These are phyloP conservation scores for Axilococcus clingmanii DNA, from an alignment of 139 green algal genomes.

Conservation along the genomic window DNA sequence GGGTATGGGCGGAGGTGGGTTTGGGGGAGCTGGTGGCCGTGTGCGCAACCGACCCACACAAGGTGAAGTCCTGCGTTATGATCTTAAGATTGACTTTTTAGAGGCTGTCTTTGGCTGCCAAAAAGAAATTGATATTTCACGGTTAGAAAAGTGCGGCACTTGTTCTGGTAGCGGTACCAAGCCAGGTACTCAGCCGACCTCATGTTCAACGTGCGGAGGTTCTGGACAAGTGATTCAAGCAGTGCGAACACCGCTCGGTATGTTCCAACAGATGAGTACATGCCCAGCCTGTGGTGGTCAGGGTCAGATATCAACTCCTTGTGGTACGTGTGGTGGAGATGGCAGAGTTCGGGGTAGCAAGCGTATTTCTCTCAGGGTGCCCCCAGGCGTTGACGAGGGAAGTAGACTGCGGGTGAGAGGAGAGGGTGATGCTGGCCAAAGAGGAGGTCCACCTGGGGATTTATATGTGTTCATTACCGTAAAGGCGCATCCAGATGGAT, in stretches of 20 bases:
- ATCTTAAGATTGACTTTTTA: conserved; percentile 78
- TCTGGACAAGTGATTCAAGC: conserved; percentile 79
- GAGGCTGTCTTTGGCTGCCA: conserved; percentile 89
- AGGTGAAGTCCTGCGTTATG: conserved; percentile 77
- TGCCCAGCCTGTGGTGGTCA: conserved; percentile 70
- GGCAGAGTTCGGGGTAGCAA: conserved; percentile 80
- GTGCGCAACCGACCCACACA: conserved; percentile 30
- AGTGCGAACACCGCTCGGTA: conserved; percentile 85
- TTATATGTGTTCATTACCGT: conserved; percentile 92
- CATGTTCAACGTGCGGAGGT: conserved; percentile 80
- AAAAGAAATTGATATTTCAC: conserved; percentile 82
- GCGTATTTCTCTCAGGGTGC: conserved; percentile 77
- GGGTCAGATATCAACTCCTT: conserved; percentile 70
- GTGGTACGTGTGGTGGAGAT: conserved; percentile 79
- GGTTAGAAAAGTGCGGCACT: conserved; percentile 64
- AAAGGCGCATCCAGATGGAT: conserved; percentile 65
- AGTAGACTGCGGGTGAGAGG: conserved; percentile 79
- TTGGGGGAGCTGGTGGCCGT: conserved; percentile 27
- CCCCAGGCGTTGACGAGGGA: conserved; percentile 82
- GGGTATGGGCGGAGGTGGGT: conserved; percentile 35
- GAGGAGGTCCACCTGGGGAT: conserved; percentile 74
- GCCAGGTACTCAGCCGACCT: conserved; percentile 67
- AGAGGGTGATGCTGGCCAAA: conserved; percentile 57
- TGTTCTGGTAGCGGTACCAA: conserved; percentile 75
- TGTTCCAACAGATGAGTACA: conserved; percentile 77